phyloP scores from a whole-genome alignment of 352 stramenopile genomes.

The Albugo laibachii region DNA sequence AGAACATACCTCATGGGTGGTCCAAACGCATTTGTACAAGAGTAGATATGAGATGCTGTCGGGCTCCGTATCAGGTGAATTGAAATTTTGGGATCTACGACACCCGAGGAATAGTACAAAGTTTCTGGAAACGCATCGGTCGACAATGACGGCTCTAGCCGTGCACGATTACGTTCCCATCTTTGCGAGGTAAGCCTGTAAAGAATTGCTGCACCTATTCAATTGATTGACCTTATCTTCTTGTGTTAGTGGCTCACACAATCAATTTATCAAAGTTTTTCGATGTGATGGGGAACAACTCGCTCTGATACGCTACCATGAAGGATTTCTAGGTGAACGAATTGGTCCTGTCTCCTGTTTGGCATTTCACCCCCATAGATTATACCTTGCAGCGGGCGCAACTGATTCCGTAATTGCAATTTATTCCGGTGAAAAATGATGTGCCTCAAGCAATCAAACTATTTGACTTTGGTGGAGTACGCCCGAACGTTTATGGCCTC shows the following conservation, averaged over 20 bases:
- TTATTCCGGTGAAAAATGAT: slow-evolving; percentile 71
- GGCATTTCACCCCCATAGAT: slow-evolving; percentile 92
- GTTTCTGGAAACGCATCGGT: slow-evolving; percentile 79
- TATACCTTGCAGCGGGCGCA: slow-evolving; percentile 87
- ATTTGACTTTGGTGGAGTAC: too few relatives aligned
- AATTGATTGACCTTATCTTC: neutral
- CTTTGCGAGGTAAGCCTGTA: slow-evolving; percentile 63
- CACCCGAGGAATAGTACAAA: slow-evolving; percentile 62
- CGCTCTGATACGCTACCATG: slow-evolving; percentile 85
- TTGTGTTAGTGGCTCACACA: slow-evolving; percentile 82
- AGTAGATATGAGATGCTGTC: slow-evolving; percentile 83
- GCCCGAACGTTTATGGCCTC: too few relatives aligned
- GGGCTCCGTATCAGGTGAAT: slow-evolving; percentile 84
- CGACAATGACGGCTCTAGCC: slow-evolving; percentile 91
- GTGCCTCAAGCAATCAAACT: too few relatives aligned
- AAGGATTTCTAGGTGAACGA: slow-evolving; percentile 90
- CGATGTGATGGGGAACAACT: slow-evolving; percentile 76
- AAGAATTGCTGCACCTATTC: neutral
- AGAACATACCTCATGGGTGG: slow-evolving; percentile 92
- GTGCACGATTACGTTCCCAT: slow-evolving; percentile 92
- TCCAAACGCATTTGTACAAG: slow-evolving; percentile 75
- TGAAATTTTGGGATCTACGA: slow-evolving; percentile 96
- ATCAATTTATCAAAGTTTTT: slow-evolving; percentile 98
- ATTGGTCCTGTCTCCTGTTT: slow-evolving; percentile 94
- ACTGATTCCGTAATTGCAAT: slow-evolving; percentile 92